Percentiles rank a stretch among this genome's conserved stretches.
phyloP scores from a whole-genome alignment of 2,329 filamentous ascomycete species.

The Juglanconis sp. region DNA sequence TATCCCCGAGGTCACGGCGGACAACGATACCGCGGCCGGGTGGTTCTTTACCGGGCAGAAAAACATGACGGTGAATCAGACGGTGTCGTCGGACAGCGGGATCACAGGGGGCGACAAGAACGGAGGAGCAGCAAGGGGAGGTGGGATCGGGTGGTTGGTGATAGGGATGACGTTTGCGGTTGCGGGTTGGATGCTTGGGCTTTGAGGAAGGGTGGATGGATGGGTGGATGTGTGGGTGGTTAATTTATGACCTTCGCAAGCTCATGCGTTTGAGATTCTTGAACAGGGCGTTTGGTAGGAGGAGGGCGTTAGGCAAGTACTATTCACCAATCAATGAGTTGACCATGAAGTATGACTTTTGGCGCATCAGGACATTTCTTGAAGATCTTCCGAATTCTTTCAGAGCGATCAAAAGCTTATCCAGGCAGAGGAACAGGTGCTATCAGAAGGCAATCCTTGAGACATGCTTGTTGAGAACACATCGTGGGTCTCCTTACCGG shows the following conservation, averaged over 20 bases:
- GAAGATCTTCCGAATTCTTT: too few relatives aligned
- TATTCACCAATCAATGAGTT: too few relatives aligned
- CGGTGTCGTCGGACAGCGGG: conserved; percentile 28
- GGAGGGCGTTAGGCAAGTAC: too few relatives aligned
- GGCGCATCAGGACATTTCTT: too few relatives aligned
- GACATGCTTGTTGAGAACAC: too few relatives aligned
- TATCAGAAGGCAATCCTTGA: too few relatives aligned
- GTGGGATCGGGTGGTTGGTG: not conserved
- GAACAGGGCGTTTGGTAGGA: too few relatives aligned
- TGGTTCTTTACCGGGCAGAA: conserved; percentile 49
- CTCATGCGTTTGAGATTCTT: not conserved
- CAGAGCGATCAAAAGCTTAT: too few relatives aligned
- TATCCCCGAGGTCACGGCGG: conserved; percentile 45
- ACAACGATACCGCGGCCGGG: conserved; percentile 29
- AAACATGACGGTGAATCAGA: conserved; percentile 49
- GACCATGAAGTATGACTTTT: too few relatives aligned
- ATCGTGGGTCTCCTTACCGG: too few relatives aligned
- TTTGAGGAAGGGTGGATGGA: not conserved
- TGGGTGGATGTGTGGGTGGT: not conserved
- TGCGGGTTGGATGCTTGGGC: not conserved
- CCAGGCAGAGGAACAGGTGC: too few relatives aligned
- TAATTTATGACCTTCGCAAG: not conserved
- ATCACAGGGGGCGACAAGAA: conserved; percentile 6
- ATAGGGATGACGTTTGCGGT: not conserved
- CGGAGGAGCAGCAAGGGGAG: not conserved